Evolutionary conservation across 352 stramenopile genomes (phyloP).

Genomic region (Globisporangium middletonii): DNA sequence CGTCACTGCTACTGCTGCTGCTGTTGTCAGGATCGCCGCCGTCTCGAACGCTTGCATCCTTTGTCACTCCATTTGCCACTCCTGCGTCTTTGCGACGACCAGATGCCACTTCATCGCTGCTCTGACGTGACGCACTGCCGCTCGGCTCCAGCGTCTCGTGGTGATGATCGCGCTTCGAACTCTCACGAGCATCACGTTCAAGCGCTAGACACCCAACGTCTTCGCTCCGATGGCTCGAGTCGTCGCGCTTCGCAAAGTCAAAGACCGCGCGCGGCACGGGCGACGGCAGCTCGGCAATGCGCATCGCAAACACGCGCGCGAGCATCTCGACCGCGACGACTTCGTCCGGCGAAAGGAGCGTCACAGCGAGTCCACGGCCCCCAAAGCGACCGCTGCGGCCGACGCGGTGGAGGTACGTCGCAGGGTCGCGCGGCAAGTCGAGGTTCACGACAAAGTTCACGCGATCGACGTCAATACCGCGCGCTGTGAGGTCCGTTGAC

Average conservation of each 20-base stretch:
- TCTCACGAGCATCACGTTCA: too few relatives aligned
- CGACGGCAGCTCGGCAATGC: slow-evolving; percentile 37
- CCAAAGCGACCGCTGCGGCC: slow-evolving; percentile 71
- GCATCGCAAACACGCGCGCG: slow-evolving; percentile 65
- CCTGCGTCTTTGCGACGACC: too few relatives aligned
- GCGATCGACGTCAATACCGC: slow-evolving; percentile 70
- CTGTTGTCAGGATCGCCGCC: background rate
- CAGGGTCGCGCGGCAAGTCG: slow-evolving; percentile 62
- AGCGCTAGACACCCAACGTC: slow-evolving; percentile 2
- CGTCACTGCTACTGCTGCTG: background rate
- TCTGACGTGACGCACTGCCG: background rate
- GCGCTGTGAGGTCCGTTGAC: slow-evolving; percentile 69
- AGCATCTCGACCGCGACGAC: slow-evolving; percentile 52
- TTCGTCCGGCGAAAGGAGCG: slow-evolving; percentile 40
- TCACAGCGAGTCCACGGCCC: slow-evolving; percentile 67
- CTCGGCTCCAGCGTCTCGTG: too few relatives aligned
- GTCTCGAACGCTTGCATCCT: background rate
- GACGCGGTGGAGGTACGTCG: slow-evolving; percentile 76
- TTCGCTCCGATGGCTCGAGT: slow-evolving; percentile 3
- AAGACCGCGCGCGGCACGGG: slow-evolving; percentile 45
- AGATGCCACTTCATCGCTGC: background rate
- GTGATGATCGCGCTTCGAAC: too few relatives aligned
- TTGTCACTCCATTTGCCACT: too few relatives aligned
- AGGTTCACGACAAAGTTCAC: slow-evolving; percentile 82
- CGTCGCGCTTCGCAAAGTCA: slow-evolving; percentile 7